Conservation (phyloP, 345 rosid genomes). For the Mangifera indica region DNA sequence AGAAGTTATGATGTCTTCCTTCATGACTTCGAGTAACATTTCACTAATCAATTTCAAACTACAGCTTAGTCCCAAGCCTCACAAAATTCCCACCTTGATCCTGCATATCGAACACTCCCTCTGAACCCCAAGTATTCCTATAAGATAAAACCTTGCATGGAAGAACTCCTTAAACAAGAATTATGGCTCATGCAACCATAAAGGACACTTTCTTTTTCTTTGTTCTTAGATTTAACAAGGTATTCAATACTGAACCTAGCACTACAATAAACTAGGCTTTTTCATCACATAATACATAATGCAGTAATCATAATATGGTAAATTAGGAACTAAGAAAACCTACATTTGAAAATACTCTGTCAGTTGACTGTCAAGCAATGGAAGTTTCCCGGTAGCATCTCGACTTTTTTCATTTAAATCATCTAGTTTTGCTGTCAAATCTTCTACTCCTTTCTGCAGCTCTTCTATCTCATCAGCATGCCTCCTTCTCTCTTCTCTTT, state of each 20-base stretch:
- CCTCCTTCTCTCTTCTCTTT: constrained; percentile 68
- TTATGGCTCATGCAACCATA: constrained; percentile 36
- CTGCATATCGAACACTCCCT: constrained; percentile 27
- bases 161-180: constrained; percentile 29
- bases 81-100: constrained; percentile 27
- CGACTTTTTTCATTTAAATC: constrained; percentile 72
- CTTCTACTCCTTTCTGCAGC: constrained; percentile 65
- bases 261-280: not conserved
- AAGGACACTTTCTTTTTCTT: constrained; percentile 14
- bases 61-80: constrained; percentile 7
- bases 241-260: constrained; percentile 22
- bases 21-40: constrained; percentile 29
- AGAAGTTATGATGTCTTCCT: constrained; percentile 30
- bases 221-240: constrained; percentile 20
- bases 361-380: constrained; percentile 74
- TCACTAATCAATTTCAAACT: constrained; percentile 20
- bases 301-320: not conserved
- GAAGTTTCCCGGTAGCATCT: constrained; percentile 75
- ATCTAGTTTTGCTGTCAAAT: constrained; percentile 69
- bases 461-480: constrained; percentile 62
- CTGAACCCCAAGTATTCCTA: constrained; percentile 27
- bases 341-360: constrained; percentile 84
- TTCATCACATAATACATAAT: not conserved
- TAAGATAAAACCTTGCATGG: constrained; percentile 26
- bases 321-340: constrained; percentile 30